These are phyloP conservation scores for Tremellales sp. DNA, from an alignment of 1,284 basidiomycete genomes.

Conservation along the genomic window DNA sequence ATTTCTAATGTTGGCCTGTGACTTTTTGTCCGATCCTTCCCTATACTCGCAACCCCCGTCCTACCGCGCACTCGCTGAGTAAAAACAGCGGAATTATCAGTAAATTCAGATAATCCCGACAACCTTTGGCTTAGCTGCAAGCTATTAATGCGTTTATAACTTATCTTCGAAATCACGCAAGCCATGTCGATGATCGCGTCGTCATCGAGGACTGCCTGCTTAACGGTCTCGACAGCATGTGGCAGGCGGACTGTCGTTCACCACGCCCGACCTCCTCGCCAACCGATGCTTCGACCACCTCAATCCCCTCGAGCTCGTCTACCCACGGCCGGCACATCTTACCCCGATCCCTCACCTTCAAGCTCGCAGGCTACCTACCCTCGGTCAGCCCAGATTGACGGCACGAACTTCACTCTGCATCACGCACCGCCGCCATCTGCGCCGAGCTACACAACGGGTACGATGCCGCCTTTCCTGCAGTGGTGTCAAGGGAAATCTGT, in stretches of 20 bases:
- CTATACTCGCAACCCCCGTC: too few relatives aligned
- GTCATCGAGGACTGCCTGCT: conserved; percentile 13
- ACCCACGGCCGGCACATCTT: conserved; percentile 40
- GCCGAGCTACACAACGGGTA: conserved; percentile 39
- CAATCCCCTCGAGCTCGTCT: conserved; percentile 21
- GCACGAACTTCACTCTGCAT: conserved; percentile 31
- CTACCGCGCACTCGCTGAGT: too few relatives aligned
- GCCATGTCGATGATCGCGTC: conserved; percentile 15
- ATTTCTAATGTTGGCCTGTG: too few relatives aligned
- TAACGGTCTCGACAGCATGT: background rate
- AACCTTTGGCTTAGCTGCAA: too few relatives aligned
- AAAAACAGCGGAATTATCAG: background rate
- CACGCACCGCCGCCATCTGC: conserved; percentile 42
- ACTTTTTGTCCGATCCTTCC: too few relatives aligned
- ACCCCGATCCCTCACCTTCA: conserved; percentile 20
- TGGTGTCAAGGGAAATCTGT: conserved; percentile 35
- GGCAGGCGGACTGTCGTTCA: conserved; percentile 27
- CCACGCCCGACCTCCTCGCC: conserved; percentile 38
- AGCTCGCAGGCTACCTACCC: conserved; percentile 1
- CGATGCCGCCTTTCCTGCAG: conserved; percentile 30
- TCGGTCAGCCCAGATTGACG: conserved; percentile 11
- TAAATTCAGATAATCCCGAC: background rate
- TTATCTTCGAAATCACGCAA: background rate
- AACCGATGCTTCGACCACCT: conserved; percentile 31
- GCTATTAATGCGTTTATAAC: background rate